Conservation (phyloP, 306 rosid genomes). For the Mimosa bimucronata region DNA sequence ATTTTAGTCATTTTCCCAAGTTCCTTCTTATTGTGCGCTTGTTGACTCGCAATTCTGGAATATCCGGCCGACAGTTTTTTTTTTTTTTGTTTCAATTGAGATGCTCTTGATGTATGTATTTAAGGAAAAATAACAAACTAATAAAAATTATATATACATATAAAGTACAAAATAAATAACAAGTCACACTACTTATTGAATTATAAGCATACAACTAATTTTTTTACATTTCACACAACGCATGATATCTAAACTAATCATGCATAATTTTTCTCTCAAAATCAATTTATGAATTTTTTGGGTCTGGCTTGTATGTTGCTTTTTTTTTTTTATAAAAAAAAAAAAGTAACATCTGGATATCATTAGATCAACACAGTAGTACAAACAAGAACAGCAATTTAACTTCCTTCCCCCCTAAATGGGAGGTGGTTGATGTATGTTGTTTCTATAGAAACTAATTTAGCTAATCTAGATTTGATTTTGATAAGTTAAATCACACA, state of each 20-base stretch:
- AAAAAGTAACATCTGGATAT: no score
- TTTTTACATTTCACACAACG: neutral
- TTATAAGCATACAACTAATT: neutral
- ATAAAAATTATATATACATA: neutral
- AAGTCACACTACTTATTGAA: neutral
- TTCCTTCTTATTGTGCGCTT: no score
- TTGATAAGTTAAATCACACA: neutral
- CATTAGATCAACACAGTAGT: no score
- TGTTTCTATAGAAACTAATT: neutral
- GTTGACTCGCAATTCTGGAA: no score
- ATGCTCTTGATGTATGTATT: no score
- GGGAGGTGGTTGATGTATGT: neutral
- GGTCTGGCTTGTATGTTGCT: neutral
- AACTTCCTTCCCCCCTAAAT: no score
- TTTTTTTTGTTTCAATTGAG: no score
- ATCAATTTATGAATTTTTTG: neutral
- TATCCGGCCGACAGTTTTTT: no score
- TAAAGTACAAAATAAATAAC: neutral
- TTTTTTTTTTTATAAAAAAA: no score
- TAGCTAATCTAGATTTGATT: neutral
- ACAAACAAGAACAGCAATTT: no score
- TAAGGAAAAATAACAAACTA: neutral
- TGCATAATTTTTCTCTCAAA: neutral
- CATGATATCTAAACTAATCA: neutral
- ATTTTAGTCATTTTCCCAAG: no score